Percentiles rank a stretch among this genome's conserved stretches.
Conservation (phyloP, 2,329 filamentous ascomycete genomes). For the Phyllosticta citribraziliensis region DNA sequence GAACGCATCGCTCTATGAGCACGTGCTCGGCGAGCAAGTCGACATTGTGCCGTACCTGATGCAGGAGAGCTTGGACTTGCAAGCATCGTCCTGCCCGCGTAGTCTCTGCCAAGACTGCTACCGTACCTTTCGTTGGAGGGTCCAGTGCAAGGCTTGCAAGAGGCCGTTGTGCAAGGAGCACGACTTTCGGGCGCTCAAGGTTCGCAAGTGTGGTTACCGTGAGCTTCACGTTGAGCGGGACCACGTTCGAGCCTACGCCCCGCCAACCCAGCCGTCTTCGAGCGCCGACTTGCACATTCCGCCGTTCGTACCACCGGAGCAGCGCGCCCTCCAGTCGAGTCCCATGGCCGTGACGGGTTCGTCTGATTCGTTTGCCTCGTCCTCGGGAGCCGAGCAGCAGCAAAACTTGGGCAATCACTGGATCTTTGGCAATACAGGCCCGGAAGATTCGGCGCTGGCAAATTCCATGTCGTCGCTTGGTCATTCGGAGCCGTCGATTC, state of each 20-base stretch:
- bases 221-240: constrained; percentile 43
- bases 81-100: constrained; percentile 40
- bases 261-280: background rate
- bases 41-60: constrained; percentile 30
- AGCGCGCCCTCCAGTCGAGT: constrained; percentile 1
- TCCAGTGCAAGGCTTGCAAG: constrained; percentile 49
- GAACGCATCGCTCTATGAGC: constrained; percentile 32
- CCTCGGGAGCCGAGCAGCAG: background rate
- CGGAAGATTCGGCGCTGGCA: background rate
- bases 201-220: constrained; percentile 48
- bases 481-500: constrained; percentile 19
- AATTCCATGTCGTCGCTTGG: constrained; percentile 1
- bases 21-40: constrained; percentile 31
- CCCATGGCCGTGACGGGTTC: constrained; percentile 1
- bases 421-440: background rate
- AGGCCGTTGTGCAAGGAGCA: constrained; percentile 50
- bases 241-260: constrained; percentile 24
- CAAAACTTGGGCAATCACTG: background rate
- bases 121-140: constrained; percentile 48
- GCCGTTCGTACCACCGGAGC: constrained; percentile 12
- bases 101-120: constrained; percentile 50
- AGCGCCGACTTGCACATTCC: constrained; percentile 17
- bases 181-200: constrained; percentile 46
- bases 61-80: constrained; percentile 33
- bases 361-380: background rate